A percentile compares a stretch with the other conserved stretches of the same genome.
Conservation (phyloP, 495 filamentous ascomycete genomes). For the Niebla homalea region DNA sequence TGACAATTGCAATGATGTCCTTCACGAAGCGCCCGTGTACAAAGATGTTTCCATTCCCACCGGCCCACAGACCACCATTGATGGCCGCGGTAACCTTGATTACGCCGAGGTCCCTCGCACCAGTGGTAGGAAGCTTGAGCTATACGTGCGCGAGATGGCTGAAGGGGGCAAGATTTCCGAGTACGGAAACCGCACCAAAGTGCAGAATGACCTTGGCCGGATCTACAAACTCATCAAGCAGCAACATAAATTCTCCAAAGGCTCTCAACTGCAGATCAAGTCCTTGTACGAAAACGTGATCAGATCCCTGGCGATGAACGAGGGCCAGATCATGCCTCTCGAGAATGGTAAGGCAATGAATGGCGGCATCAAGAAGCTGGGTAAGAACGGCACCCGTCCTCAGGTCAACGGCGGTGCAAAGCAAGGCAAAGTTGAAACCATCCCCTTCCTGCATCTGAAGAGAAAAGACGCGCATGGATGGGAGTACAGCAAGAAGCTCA, state of each 20-base stretch:
- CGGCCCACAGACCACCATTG: constrained; percentile 78
- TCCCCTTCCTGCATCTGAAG: constrained; percentile 95
- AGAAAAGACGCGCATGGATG: constrained; percentile 88
- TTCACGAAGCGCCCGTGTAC: constrained; percentile 70
- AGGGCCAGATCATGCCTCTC: constrained; percentile 85
- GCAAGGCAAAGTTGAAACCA: constrained; percentile 86
- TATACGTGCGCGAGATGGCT: constrained; percentile 98
- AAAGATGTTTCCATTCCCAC: constrained; percentile 92
- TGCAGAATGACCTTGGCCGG: constrained; percentile 82
- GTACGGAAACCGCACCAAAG: constrained; percentile 95
- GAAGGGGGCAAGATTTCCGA: constrained; percentile 96
- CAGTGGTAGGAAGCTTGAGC: constrained; percentile 91
- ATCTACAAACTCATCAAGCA: constrained; percentile 97
- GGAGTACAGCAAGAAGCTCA: constrained; percentile 98
- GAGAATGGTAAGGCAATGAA: constrained; percentile 48
- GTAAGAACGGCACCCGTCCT: constrained; percentile 40
- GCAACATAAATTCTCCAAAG: constrained; percentile 91
- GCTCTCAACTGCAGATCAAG: constrained; percentile 91
- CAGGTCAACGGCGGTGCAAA: constrained; percentile 40
- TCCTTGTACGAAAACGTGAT: constrained; percentile 83
- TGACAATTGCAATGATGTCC: constrained; percentile 90
- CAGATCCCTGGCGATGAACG: constrained; percentile 88
- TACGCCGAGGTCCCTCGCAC: constrained; percentile 80
- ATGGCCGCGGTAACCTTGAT: constrained; percentile 75
- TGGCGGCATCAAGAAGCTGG: constrained; percentile 49